Evolutionary conservation across 2,329 filamentous ascomycete species (phyloP).

Genomic region (Penicillium aurantiogriseum): DNA sequence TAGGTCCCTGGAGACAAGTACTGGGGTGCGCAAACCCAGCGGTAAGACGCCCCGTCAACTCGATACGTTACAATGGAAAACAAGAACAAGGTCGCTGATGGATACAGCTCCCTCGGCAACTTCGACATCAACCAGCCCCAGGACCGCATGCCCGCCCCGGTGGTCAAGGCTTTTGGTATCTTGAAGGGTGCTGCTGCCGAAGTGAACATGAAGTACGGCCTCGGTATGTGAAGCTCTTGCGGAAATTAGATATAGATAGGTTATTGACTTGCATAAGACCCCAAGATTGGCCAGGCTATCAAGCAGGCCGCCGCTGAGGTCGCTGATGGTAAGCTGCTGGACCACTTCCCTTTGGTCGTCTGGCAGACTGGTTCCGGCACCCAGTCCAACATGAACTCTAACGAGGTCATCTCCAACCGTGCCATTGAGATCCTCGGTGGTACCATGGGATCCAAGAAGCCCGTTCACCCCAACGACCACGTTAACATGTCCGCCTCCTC

Average conservation of each 20-base stretch:
- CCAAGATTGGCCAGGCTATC: conserved; percentile 86
- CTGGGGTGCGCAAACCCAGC: conserved; percentile 97
- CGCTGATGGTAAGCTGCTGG: conserved; percentile 85
- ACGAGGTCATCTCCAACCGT: conserved; percentile 99
- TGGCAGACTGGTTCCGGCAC: conserved; percentile 99
- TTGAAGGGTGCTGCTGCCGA: conserved; percentile 94
- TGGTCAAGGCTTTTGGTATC: conserved; percentile 92
- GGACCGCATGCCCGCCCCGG: conserved; percentile 93
- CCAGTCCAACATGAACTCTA: conserved; percentile 99
- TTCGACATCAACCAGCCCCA: conserved; percentile 99
- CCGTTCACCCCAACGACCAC: conserved; percentile 98
- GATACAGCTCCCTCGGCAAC: conserved; percentile 74
- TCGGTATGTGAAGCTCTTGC: conserved; percentile 51
- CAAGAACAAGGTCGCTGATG: conserved; percentile 22
- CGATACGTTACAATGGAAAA: conserved; percentile 1
- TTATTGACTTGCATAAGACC: conserved; percentile 56
- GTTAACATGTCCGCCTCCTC: conserved; percentile 99
- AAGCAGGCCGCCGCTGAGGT: conserved; percentile 93
- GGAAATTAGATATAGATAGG: neutral
- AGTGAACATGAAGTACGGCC: conserved; percentile 92
- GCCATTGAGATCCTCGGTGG: conserved; percentile 97
- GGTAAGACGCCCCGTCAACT: conserved; percentile 44
- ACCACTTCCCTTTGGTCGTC: conserved; percentile 97
- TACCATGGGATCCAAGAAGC: conserved; percentile 93
- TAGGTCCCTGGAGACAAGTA: conserved; percentile 84